These are phyloP conservation scores for Xanthoconium separans DNA, from an alignment of 1,284 basidiomycete genomes.

Conservation along the genomic window DNA sequence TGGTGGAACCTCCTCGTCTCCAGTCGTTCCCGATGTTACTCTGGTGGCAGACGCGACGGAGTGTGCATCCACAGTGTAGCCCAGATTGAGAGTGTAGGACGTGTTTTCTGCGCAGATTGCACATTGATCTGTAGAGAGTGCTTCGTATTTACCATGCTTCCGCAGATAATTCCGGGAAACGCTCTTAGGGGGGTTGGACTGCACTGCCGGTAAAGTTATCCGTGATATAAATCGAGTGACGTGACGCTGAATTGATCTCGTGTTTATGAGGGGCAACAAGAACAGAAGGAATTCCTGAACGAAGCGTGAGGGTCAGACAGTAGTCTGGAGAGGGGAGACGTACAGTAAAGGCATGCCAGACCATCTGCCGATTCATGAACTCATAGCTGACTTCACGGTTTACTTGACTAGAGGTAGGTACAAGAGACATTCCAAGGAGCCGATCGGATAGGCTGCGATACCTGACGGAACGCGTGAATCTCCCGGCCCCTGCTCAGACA, in stretches of 20 bases:
- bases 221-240: slow-evolving; percentile 44
- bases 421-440: slow-evolving; percentile 75
- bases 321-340: slow-evolving; percentile 24
- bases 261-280: slow-evolving; percentile 81
- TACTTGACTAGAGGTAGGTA: slow-evolving; percentile 70
- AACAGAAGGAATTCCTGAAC: slow-evolving; percentile 93
- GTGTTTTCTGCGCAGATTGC: slow-evolving; percentile 79
- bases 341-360: slow-evolving; percentile 98
- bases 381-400: slow-evolving; percentile 94
- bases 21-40: not conserved
- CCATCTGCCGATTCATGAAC: slow-evolving; percentile 99
- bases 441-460: slow-evolving; percentile 88
- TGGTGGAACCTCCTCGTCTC: slow-evolving; percentile 37
- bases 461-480: slow-evolving; percentile 40
- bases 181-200: slow-evolving; percentile 8
- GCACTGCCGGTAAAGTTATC: slow-evolving; percentile 29
- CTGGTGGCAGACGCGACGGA: slow-evolving; percentile 33
- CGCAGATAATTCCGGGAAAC: slow-evolving; percentile 16
- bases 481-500: not conserved
- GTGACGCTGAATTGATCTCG: slow-evolving; percentile 61
- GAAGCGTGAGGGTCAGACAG: slow-evolving; percentile 1
- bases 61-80: slow-evolving; percentile 53
- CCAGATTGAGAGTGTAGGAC: slow-evolving; percentile 54
- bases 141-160: slow-evolving; percentile 60
- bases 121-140: slow-evolving; percentile 66